Percentiles rank a stretch among this genome's conserved stretches.
Evolutionary conservation across 1,139 yeast species (phyloP).

Genomic region (Oligophagozyma castellii): DNA sequence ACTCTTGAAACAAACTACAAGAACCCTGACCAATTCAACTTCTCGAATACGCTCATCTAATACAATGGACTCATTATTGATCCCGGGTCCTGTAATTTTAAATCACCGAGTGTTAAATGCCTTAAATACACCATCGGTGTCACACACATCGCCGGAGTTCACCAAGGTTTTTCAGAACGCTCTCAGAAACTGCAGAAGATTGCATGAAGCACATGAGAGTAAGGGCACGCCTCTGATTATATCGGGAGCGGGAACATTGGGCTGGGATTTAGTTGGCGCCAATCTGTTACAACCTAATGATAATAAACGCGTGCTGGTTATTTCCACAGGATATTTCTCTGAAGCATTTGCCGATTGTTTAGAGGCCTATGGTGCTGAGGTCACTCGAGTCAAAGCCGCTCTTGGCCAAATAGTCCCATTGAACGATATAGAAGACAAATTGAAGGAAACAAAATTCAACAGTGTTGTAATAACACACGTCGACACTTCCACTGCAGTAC

Average conservation of each 20-base stretch:
- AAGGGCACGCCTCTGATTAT: slow-evolving; percentile 66
- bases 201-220: slow-evolving; percentile 45
- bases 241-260: slow-evolving; percentile 88
- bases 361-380: slow-evolving; percentile 56
- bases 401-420: slow-evolving; percentile 58
- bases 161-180: slow-evolving; percentile 58
- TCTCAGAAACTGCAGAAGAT: slow-evolving; percentile 50
- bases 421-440: slow-evolving; percentile 39
- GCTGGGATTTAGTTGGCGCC: slow-evolving; percentile 85
- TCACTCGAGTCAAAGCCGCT: slow-evolving; percentile 46
- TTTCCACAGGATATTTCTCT: slow-evolving; percentile 88
- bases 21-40: neutral
- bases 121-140: slow-evolving; percentile 73
- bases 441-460: slow-evolving; percentile 39
- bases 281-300: slow-evolving; percentile 49
- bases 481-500: slow-evolving; percentile 90
- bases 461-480: slow-evolving; percentile 85
- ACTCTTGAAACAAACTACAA: slow-evolving; percentile 1
- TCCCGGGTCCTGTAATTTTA: slow-evolving; percentile 92
- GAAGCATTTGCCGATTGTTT: slow-evolving; percentile 77
- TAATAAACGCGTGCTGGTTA: slow-evolving; percentile 44
- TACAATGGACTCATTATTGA: slow-evolving; percentile 34
- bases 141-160: slow-evolving; percentile 88
- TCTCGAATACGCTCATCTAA: slow-evolving; percentile 1
- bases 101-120: slow-evolving; percentile 71